phyloP scores from a whole-genome alignment of 768 basidiomycete species.

The Collybia sordida region DNA sequence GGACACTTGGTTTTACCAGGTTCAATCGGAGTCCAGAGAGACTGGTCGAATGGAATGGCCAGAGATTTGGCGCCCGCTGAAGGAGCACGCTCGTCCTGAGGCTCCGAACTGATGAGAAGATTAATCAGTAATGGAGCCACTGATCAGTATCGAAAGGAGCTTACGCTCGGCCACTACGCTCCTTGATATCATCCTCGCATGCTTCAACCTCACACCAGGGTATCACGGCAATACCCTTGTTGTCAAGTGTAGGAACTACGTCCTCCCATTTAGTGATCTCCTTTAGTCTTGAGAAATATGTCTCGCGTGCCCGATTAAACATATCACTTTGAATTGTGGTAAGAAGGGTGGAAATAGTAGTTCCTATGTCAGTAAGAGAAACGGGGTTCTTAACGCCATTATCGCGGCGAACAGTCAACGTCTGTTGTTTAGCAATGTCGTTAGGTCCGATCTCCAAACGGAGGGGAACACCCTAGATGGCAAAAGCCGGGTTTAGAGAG shows the following conservation, averaged over 20 bases:
- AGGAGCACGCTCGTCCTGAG: conserved; percentile 91
- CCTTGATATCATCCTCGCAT: conserved; percentile 99
- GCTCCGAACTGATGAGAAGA: conserved; percentile 60
- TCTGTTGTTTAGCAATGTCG: conserved; percentile 82
- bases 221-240: conserved; percentile 82
- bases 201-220: conserved; percentile 95
- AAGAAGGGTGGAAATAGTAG: conserved; percentile 65
- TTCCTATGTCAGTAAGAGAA: conserved; percentile 36
- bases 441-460: conserved; percentile 97
- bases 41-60: conserved; percentile 94
- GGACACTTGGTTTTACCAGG: conserved; percentile 87
- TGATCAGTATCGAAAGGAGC: conserved; percentile 21
- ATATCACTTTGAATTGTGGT: conserved; percentile 88
- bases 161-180: conserved; percentile 83
- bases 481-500: conserved; percentile 2
- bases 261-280: conserved; percentile 87
- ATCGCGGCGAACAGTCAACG: conserved; percentile 79
- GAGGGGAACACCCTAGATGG: conserved; percentile 78
- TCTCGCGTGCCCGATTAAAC: conserved; percentile 74
- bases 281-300: conserved; percentile 70
- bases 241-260: conserved; percentile 87
- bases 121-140: conserved; percentile 9
- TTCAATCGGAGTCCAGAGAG: conserved; percentile 75
- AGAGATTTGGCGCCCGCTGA: conserved; percentile 97
- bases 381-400: conserved; percentile 47